Evolutionary conservation across 176 grass and related monocot genomes (phyloP), one percentile per base, ranked within the genome.

Genomic region (Aegilops bicornis): DNA sequence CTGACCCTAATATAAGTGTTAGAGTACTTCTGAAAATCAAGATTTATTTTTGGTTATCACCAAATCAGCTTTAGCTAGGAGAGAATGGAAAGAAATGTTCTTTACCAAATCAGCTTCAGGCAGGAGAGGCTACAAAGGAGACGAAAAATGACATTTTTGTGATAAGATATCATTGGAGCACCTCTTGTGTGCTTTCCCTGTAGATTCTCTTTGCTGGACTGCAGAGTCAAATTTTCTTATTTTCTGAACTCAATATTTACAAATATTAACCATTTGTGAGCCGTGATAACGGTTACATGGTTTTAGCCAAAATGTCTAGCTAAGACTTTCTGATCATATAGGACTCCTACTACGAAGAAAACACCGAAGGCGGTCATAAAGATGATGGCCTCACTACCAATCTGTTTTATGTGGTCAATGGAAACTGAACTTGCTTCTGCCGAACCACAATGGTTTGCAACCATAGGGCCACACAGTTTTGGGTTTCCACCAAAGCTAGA

Each of bases 381-480:
- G 48, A 52, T 52, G 23, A 80, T 73, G 30, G 47, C 11, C 25
- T 79, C 70, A 4, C 73, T 39, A 4, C 22, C 25, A 10, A n/a
- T 40, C 20, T 82, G 35, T 39, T 82, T 19, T 52, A 10, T 33
- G 8, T 59, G 68, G 9, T 25, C 19, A 39, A 43, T 17, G 70
- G 47, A 35, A 1, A 32, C 8, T 50, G 9, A 0, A 76, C 6
- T 7, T 59, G 35, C 12, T 61, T 77, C 32, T 40, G 16, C 43
- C 14, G 32, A 66, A 52, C 14, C 16, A 13, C 72, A 90, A 24
- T 7, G 72, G 79, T 8, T 64, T 1, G 40, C 19, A 69, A 86
- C 58, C 82, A 71, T 30, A 30, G 76, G 17, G 16, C 90, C 86
- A 31, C 89, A 88, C 29, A 91, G 16, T 19, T 70, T 82, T 59